Evolutionary conservation across 1,139 yeast species (phyloP).

Genomic region (Lodderomyces pseudojiufengensis): DNA sequence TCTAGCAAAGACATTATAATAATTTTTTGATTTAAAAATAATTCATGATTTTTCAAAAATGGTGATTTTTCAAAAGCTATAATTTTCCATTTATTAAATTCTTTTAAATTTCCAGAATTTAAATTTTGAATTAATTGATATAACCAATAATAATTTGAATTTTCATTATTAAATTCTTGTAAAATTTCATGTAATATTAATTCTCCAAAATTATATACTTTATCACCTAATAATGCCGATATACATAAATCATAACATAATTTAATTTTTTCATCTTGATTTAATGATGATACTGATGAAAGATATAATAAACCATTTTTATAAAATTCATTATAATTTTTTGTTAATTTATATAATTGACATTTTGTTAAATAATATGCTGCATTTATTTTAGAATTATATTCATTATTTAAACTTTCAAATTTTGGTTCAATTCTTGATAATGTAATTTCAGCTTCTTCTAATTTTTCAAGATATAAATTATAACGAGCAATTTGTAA

Average conservation of each 20-base stretch:
- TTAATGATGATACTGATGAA: conserved; percentile 42
- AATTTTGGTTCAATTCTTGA: conserved; percentile 58
- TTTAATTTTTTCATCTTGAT: conserved; percentile 27
- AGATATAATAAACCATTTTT: conserved; percentile 54
- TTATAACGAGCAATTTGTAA: conserved; percentile 77
- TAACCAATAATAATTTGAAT: conserved; percentile 65
- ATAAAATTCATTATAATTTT: conserved; percentile 79
- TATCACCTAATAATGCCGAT: conserved; percentile 88
- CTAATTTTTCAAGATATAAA: conserved; percentile 53
- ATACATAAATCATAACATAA: conserved; percentile 80
- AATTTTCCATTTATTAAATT: conserved; percentile 51
- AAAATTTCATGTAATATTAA: conserved; percentile 85
- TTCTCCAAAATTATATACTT: conserved; percentile 94
- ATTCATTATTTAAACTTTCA: conserved; percentile 49
- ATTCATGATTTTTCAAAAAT: conserved; percentile 54
- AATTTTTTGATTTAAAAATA: conserved; percentile 82
- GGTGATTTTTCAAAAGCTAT: conserved; percentile 46
- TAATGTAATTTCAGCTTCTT: conserved; percentile 65
- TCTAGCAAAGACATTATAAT: conserved; percentile 90
- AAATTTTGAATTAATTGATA: conserved; percentile 64
- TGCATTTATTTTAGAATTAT: conserved; percentile 71
- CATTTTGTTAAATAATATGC: conserved; percentile 82
- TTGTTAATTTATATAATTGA: conserved; percentile 67
- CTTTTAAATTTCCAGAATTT: conserved; percentile 72
- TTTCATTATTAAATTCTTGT: conserved; percentile 38